Evolutionary conservation across 2,329 filamentous ascomycete species (phyloP).

Genomic region (Dactylellina haptotyla): DNA sequence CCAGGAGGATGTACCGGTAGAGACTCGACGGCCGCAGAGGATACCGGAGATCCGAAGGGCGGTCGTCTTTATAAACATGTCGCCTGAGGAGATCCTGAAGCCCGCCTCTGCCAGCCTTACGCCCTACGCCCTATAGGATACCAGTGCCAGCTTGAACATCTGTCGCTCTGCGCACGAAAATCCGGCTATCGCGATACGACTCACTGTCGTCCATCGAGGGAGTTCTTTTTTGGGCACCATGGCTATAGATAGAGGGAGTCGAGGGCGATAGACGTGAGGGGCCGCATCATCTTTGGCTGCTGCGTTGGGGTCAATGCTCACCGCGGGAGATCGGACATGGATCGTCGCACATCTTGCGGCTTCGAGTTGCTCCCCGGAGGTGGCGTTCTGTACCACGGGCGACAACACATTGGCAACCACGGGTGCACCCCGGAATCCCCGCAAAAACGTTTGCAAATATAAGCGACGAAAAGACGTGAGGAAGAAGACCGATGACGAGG

Average conservation of each 20-base stretch:
- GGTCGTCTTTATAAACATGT: background rate
- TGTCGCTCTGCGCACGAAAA: background rate
- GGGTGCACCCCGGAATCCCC: background rate
- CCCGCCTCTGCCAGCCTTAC: conserved; percentile 21
- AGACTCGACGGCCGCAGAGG: background rate
- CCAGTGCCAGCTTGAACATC: background rate
- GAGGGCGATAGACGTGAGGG: background rate
- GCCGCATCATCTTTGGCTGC: background rate
- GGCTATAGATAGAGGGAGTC: background rate
- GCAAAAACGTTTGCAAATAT: background rate
- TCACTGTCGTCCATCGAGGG: no score
- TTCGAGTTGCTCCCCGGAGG: background rate
- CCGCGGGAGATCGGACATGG: conserved; percentile 29
- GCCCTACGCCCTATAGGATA: conserved; percentile 11
- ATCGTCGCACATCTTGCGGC: conserved; percentile 13
- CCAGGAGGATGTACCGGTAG: no score
- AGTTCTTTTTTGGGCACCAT: no score
- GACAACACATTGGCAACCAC: background rate
- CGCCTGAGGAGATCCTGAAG: background rate
- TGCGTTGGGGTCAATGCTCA: conserved; percentile 1
- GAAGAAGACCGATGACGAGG: no score
- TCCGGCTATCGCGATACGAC: no score
- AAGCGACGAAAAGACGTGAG: background rate
- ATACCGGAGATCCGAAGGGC: background rate
- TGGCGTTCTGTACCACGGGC: background rate